Percentiles rank a stretch among this genome's conserved stretches.
These are phyloP conservation scores for Chloranthus sessilifolius DNA, from an alignment of 164 flowering plant genomes.

Conservation along the genomic window DNA sequence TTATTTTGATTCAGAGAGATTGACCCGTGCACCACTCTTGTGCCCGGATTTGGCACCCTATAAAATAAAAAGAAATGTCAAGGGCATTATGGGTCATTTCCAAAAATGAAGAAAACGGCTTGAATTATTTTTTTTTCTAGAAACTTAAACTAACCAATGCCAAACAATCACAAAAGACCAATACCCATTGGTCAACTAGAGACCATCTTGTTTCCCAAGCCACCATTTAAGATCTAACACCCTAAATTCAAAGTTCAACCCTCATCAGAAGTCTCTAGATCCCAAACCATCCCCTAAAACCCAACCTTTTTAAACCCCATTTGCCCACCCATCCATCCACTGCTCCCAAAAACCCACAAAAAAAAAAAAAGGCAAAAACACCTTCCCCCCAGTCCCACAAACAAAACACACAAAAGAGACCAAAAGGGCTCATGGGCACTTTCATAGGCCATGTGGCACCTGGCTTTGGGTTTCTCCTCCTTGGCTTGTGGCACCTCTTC, in stretches of 20 bases:
- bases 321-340: neutral
- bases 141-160: too few species aligned
- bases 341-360: neutral
- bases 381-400: neutral
- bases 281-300: neutral
- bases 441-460: constrained; percentile 31
- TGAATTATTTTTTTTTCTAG: too few species aligned
- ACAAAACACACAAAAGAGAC: neutral
- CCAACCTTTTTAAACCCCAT: neutral
- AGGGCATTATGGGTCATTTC: too few species aligned
- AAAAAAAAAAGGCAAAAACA: too few species aligned
- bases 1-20: too few species aligned
- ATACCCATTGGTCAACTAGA: too few species aligned
- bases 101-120: too few species aligned
- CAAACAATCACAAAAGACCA: too few species aligned
- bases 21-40: too few species aligned
- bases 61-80: too few species aligned
- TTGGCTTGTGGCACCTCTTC: constrained; percentile 41
- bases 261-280: neutral
- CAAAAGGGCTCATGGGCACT: constrained; percentile 18
- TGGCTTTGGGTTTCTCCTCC: constrained; percentile 27
- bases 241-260: constrained; percentile 1
- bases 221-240: neutral
- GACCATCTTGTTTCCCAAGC: neutral
- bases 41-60: too few species aligned